Evolutionary conservation across 2,329 filamentous ascomycete species (phyloP), one percentile per base, ranked within the genome.

Genomic region (Curvularia hawaiiensis): DNA sequence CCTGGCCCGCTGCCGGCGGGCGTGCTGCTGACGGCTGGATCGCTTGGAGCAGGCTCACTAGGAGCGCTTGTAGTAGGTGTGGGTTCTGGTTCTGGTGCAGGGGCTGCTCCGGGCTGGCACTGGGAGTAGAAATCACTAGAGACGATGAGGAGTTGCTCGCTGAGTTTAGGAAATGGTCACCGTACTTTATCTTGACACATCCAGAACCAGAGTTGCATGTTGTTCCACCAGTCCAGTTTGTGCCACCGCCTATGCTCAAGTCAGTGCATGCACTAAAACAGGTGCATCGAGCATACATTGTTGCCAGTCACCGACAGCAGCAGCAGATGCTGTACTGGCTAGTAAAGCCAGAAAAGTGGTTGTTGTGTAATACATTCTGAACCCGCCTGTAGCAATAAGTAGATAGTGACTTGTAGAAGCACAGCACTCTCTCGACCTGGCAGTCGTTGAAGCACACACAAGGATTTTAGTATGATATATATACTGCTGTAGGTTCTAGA

Each of bases 81-180:
- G 10, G 26, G 44, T 14, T 22, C n/a, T 14, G 45, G 67, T 44
- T 1, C 43, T 41, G 58, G 57, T 38, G 55, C 53, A 28, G 66
- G 59, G 3, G 62, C 68, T 26, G 67, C 68, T 24, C 75, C 75
- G 7, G 77, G 78, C 45, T 79, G 70, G 54, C 77, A 79, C 74
- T 80, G 77, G 5, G 70, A 74, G 56, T 78, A 78, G 54, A 70
- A 75, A 28, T 73, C 70, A 54, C 73, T 75, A 40, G 6, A n/a
- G 2, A 9, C 6, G 9, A 46, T 68, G 49, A 67, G 59, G 26
- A 7, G 14, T 35, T 18, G 4, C 45, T 46, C 24, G n/a, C 12
- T 8, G 6, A 14, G 43, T 16, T 10, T 38, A 33, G 7, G 8
- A 31, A 49, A 10, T 28, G 9, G 26, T 3, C 1, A 10, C 33